Evolutionary conservation across 352 stramenopile species (phyloP), one percentile per base, ranked within the genome.

Genomic region (Globisporangium carolinianum): DNA sequence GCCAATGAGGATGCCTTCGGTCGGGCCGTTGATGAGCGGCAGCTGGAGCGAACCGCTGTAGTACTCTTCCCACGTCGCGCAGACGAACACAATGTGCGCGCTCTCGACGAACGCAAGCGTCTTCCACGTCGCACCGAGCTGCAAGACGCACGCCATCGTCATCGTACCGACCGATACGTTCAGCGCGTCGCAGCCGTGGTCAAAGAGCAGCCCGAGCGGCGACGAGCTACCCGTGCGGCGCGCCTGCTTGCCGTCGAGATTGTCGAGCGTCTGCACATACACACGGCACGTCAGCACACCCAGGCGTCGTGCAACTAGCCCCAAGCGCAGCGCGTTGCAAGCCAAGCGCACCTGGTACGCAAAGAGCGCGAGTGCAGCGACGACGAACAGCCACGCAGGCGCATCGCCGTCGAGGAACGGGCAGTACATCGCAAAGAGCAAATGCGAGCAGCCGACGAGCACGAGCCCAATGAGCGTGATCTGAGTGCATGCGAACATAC

Each of bases 1-100:
- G 2, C 71, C 85, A 51, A 96, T 87, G 42, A 98, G 63, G 47
- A 99, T 87, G 58, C 97, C 97, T 70, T 99, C 96, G 11, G 79
- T 98, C 2, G 97, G 96, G 15, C 96, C 97, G 75, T 99, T 99
- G 61, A 99, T 87, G 38, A 97, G 78, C 38, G 96, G 96, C 51
- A 99, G 73, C 58, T 98, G 82, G 10, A 99, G 76, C 61, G 90
- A 86, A 35, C 95, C 94, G 1, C 88, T 98, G 78, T 98, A 97
- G 76, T 98, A 90, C 73, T 95, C 85, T 70, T 95, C 85, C 85
- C 85, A 95, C 17, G 85, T 95, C n/a, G 85, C 85, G 45, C 82
- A 91, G 57, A 91, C 89, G 58, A 95, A 95, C 1, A 87, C 79
- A 42, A 85, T 76, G 51, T 93, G 84, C 8, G 63, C 83, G 53